Percentiles rank a stretch among this genome's conserved stretches.
phyloP scores from a whole-genome alignment of 306 rosid species.

The Ormosia semicastrata region DNA sequence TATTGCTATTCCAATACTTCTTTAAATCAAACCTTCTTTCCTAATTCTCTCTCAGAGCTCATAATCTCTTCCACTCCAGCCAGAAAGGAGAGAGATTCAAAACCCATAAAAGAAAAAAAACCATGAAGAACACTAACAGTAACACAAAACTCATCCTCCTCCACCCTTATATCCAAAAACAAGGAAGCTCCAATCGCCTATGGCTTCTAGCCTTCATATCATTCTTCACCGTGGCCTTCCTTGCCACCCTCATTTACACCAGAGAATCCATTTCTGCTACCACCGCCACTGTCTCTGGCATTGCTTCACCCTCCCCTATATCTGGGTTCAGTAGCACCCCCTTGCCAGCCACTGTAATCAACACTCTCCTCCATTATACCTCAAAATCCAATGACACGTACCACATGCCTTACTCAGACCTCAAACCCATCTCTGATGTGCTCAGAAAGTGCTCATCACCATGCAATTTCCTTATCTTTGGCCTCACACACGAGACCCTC shows the following conservation, averaged over 20 bases:
- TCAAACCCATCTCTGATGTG: conserved; percentile 64
- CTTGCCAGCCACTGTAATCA: conserved; percentile 60
- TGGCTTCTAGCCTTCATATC: conserved; percentile 69
- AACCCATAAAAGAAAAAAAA: not conserved
- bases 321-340: not conserved
- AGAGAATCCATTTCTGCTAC: conserved; percentile 41
- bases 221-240: conserved; percentile 63
- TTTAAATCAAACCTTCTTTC: conserved; percentile 45
- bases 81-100: not conserved
- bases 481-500: conserved; percentile 71
- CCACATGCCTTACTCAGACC: conserved; percentile 69
- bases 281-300: not conserved
- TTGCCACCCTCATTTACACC: conserved; percentile 61
- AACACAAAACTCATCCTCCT: conserved; percentile 81
- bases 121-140: conserved; percentile 59
- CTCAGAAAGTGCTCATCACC: conserved; percentile 65
- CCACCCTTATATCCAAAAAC: conserved; percentile 85
- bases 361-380: conserved; percentile 68
- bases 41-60: conserved; percentile 12
- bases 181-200: conserved; percentile 69
- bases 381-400: conserved; percentile 63
- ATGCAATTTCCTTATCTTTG: conserved; percentile 63
- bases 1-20: conserved; percentile 23
- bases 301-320: not conserved
- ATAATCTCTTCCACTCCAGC: not conserved